Evolutionary conservation across 1,284 basidiomycete species (phyloP), one percentile per base, ranked within the genome.

Genomic region (Sporisorium reilianum): DNA sequence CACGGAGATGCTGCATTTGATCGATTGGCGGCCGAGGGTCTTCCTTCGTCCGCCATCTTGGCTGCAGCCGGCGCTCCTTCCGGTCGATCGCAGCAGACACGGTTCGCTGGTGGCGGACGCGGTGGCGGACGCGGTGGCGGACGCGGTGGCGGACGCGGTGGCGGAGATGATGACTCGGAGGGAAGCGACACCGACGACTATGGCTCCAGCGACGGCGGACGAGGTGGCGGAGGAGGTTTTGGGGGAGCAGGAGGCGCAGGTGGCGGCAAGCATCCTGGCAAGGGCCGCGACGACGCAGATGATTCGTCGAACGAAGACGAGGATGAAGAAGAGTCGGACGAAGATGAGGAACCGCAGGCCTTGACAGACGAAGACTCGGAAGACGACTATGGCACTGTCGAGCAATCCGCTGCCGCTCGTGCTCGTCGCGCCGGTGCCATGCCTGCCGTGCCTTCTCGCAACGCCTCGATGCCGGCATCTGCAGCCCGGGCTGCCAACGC

Each of bases 121-220:
- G 55, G 51, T 14, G 64, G n/a, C n/a, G n/a, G n/a, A n/a, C n/a
- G n/a, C n/a, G 70, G 57, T 4, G 51, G 55, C 42, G 56, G 56
- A 20, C 50, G 64, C 14, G 55, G 51, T 14, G 64, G n/a, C n/a
- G n/a, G n/a, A n/a, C n/a, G n/a, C n/a, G n/a, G 57, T 2, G 61
- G 58, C 5, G 58, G 55, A 5, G 46, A 64, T 26, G 64, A 54
- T 32, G 65, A 64, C 23, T 55, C 54, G 5, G 61, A 70, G 28
- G 62, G 45, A 40, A 66, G 65, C 36, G 64, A 63, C 34, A 76
- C 78, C 18, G 76, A 76, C 42, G 75, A 80, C 49, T 80, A 80
- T 45, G 79, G 79, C 5, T 80, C 78, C 18, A 80, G 78, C 53
- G 78, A 80, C 41, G 77, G 76, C 12, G 74, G 66, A 20, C 58